These are phyloP conservation scores for Cetradonia linearis DNA, from an alignment of 495 filamentous ascomycete genomes.

Conservation along the genomic window DNA sequence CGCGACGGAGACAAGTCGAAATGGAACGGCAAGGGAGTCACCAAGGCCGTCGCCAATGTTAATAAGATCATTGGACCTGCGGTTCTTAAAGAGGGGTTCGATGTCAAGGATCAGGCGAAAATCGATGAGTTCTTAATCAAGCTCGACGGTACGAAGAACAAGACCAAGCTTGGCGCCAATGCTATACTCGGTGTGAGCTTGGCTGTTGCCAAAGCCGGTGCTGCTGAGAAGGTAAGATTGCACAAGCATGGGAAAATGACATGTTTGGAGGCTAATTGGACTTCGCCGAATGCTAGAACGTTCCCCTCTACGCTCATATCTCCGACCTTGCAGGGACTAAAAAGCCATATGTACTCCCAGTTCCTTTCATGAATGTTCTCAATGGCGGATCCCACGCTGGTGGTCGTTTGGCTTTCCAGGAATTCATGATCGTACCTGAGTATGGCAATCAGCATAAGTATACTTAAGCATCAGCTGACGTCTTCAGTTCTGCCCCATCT, in stretches of 20 bases:
- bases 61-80: slow-evolving; percentile 87
- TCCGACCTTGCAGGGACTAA: slow-evolving; percentile 98
- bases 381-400: slow-evolving; percentile 99
- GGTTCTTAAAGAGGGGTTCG: slow-evolving; percentile 82
- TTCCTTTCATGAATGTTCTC: slow-evolving; percentile 99
- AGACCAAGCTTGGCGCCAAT: slow-evolving; percentile 96
- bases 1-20: slow-evolving; percentile 96
- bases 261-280: background rate
- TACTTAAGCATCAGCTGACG: slow-evolving; percentile 13
- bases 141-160: slow-evolving; percentile 94
- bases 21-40: slow-evolving; percentile 82
- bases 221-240: slow-evolving; percentile 67
- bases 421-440: slow-evolving; percentile 98
- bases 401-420: slow-evolving; percentile 97
- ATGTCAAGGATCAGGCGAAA: slow-evolving; percentile 92
- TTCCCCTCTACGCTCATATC: slow-evolving; percentile 96
- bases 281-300: slow-evolving; percentile 37
- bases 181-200: slow-evolving; percentile 95
- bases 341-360: slow-evolving; percentile 98
- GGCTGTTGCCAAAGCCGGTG: slow-evolving; percentile 95
- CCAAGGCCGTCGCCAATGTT: slow-evolving; percentile 92
- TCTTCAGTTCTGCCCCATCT: slow-evolving; percentile 51
- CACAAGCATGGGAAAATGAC: background rate
- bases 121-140: slow-evolving; percentile 91
- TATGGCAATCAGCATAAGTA: background rate